Evolutionary conservation across 345 rosid species (phyloP), one percentile per base, ranked within the genome.

Genomic region (Barbarea vulgaris): DNA sequence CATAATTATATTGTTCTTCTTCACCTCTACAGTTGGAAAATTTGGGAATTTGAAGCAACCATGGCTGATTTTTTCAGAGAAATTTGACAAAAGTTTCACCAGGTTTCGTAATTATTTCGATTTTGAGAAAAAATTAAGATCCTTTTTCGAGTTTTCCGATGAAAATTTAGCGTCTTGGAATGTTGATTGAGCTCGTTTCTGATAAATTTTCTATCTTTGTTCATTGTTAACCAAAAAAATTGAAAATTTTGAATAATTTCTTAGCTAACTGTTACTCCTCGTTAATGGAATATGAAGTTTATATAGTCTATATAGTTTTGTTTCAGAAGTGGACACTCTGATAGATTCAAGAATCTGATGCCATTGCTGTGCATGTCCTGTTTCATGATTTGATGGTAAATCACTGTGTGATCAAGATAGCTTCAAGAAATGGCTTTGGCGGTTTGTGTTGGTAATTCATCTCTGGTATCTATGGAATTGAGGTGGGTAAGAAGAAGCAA

Each of bases 401-500:
- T 50, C 19, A 25, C 19, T 54, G 51, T 50, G 75, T 70, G 65
- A 53, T 36, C 46, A 64, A 77, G 67, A 57, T 3, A 48, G 46
- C 44, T 56, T 55, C 36, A 56, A 36, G 63, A 62, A 60, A 78
- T 78, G 81, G 69, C 3, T 19, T 72, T 71, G 7, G 57, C 57
- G 10, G 50, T 59, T 59, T 78, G 68, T 78, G 69, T 41, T 66
- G 42, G 77, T 31, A 50, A 52, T 6, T 27, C 76, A 12, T 15
- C 48, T 58, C 63, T 51, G 13, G 57, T 51, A 30, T 61, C 82
- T 47, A 85, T 86, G 93, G 89, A 88, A 69, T 19, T 84, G 50
- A 84, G 84, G 34, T 90, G 86, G 88, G 79, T 79, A 21, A 77
- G 22, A 46, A 83, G 67, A 74, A 83, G 71, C 31, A 71, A 72